phyloP scores from a whole-genome alignment of 768 basidiomycete genomes.

The Boletus subcaerulescens region DNA sequence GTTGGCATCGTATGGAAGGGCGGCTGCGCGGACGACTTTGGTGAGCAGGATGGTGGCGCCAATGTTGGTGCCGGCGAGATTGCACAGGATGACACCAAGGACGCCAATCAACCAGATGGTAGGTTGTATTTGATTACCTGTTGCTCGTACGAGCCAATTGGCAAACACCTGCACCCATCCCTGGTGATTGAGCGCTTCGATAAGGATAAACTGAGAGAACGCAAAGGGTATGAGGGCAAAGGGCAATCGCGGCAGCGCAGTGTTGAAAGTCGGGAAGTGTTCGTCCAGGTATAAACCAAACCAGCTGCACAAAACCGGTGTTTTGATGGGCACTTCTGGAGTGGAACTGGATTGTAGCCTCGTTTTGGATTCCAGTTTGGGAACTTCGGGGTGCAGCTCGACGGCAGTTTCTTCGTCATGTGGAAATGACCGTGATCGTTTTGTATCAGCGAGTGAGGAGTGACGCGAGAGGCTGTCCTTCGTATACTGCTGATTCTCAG shows the following conservation, averaged over 20 bases:
- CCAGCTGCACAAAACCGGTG: not conserved
- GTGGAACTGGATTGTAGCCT: not conserved
- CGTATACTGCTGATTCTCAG: not conserved
- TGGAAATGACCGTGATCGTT: not conserved
- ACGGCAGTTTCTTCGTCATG: not conserved
- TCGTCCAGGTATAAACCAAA: not conserved
- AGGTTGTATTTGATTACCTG: slow-evolving; percentile 40
- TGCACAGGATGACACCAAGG: slow-evolving; percentile 72
- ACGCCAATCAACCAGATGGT: slow-evolving; percentile 68
- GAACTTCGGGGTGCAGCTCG: not conserved
- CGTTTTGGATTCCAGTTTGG: not conserved
- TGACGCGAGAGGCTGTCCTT: not conserved
- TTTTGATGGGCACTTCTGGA: not conserved
- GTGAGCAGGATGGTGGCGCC: slow-evolving; percentile 88
- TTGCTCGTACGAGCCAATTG: slow-evolving; percentile 54
- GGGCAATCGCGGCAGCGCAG: slow-evolving; percentile 69
- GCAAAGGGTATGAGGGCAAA: slow-evolving; percentile 90
- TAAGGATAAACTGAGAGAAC: slow-evolving; percentile 92
- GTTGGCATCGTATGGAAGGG: slow-evolving; percentile 30
- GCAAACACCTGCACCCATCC: slow-evolving; percentile 91
- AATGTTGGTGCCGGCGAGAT: slow-evolving; percentile 86
- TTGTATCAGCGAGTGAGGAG: not conserved
- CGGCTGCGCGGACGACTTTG: slow-evolving; percentile 62
- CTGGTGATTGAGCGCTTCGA: slow-evolving; percentile 74
- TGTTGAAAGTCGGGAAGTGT: slow-evolving; percentile 71